phyloP scores from a whole-genome alignment of 345 rosid species.

The Euphorbia pulcherrima region DNA sequence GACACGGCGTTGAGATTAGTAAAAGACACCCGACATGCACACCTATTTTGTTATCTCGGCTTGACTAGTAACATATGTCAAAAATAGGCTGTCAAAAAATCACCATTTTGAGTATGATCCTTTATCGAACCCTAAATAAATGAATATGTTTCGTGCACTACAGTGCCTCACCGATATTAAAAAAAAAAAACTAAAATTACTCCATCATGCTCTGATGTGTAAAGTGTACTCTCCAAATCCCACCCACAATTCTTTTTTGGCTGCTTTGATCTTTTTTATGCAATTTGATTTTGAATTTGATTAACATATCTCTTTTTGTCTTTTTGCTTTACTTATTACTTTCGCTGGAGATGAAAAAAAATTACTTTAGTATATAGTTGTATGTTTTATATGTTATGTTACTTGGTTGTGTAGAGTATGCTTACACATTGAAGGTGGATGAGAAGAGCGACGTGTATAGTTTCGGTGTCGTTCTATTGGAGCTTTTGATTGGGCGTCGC shows the following conservation, averaged over 20 bases:
- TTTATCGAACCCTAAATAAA: too few relatives aligned
- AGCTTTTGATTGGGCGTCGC: conserved; percentile 67
- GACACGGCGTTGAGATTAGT: conserved; percentile 18
- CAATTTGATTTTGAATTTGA: neutral
- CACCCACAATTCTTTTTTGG: conserved; percentile 2
- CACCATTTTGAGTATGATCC: too few relatives aligned
- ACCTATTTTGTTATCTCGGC: too few relatives aligned
- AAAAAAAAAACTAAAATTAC: too few relatives aligned
- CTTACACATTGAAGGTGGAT: conserved; percentile 74
- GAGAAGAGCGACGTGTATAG: conserved; percentile 96
- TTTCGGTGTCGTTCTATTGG: conserved; percentile 76
- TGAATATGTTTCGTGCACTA: too few relatives aligned
- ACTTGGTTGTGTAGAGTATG: conserved; percentile 51
- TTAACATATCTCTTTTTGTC: conserved; percentile 9
- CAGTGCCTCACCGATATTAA: too few relatives aligned
- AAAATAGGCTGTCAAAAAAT: too few relatives aligned
- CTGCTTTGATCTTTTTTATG: neutral
- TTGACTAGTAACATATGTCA: too few relatives aligned
- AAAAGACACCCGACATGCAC: conserved; percentile 22
- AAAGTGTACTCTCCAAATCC: conserved; percentile 1
- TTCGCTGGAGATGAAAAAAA: too few relatives aligned
- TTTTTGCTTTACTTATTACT: neutral
- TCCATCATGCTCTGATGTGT: conserved; percentile 16
- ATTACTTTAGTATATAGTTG: neutral
- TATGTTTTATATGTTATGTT: neutral